These are phyloP conservation scores for Neonectria hederae DNA, from an alignment of 2,329 filamentous ascomycete genomes.

Conservation along the genomic window DNA sequence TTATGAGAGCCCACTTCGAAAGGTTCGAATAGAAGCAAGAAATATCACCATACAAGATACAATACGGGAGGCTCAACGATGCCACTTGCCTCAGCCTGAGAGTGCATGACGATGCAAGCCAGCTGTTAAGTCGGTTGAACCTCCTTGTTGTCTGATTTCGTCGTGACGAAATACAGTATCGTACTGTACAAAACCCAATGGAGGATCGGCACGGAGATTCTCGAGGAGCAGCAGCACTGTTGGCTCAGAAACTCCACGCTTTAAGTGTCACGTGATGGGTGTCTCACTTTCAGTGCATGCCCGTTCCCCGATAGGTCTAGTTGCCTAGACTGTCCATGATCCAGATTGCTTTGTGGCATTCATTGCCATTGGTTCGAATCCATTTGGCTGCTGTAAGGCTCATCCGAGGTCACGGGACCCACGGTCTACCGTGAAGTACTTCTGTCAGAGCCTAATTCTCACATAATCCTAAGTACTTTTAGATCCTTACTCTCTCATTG, in stretches of 20 bases:
- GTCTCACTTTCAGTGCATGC: conserved; percentile 9
- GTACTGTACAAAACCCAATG: background rate
- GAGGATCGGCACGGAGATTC: conserved; percentile 8
- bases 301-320: background rate
- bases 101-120: conserved; percentile 5
- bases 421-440: too few species aligned
- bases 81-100: background rate
- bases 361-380: conserved; percentile 3
- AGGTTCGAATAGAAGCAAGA: conserved; percentile 1
- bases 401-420: too few species aligned
- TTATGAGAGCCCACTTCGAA: background rate
- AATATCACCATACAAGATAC: conserved; percentile 9
- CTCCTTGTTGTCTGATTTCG: conserved; percentile 6
- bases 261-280: conserved; percentile 6
- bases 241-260: conserved; percentile 17
- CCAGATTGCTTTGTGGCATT: background rate
- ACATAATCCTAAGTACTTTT: too few species aligned
- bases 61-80: background rate
- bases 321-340: conserved; percentile 1
- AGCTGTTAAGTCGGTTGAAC: conserved; percentile 4
- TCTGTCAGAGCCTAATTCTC: too few species aligned
- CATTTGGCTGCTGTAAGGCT: too few species aligned
- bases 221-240: conserved; percentile 16
- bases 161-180: background rate
- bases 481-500: too few species aligned